phyloP scores from a whole-genome alignment of 345 rosid species.

The Citrus mangshanensis region DNA sequence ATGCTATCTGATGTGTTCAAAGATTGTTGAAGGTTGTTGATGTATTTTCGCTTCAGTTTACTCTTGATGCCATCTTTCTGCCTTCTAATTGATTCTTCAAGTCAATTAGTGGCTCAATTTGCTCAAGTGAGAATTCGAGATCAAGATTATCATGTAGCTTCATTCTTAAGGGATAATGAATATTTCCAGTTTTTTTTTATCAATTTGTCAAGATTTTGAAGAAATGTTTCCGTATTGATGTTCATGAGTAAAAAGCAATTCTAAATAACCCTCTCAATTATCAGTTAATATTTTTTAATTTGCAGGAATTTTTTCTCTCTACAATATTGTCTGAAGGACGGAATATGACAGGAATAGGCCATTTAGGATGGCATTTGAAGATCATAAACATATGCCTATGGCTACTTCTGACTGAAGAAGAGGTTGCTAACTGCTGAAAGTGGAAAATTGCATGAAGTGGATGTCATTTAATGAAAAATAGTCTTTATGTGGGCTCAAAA shows the following conservation, averaged over 20 bases:
- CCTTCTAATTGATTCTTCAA: neutral
- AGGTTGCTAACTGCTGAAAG: slow-evolving; percentile 13
- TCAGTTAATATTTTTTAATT: slow-evolving; percentile 26
- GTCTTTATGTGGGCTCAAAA: neutral
- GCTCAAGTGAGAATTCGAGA: neutral
- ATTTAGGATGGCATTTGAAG: slow-evolving; percentile 18
- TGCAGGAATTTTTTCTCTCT: slow-evolving; percentile 30
- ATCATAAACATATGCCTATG: neutral
- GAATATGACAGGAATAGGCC: slow-evolving; percentile 7
- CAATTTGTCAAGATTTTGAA: neutral
- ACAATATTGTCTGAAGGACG: slow-evolving; percentile 11
- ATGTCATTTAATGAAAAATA: neutral
- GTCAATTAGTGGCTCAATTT: neutral
- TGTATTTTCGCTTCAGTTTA: neutral
- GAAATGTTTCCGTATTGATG: neutral
- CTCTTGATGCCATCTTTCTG: neutral
- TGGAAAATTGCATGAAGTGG: neutral
- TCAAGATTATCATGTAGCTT: neutral
- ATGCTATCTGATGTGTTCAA: neutral
- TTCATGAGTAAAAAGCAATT: slow-evolving; percentile 3
- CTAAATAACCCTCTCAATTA: slow-evolving; percentile 11
- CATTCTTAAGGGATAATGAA: neutral
- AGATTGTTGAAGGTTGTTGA: neutral
- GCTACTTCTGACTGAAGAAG: slow-evolving; percentile 8
- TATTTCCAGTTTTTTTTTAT: neutral